A percentile compares a stretch with the other conserved stretches of the same genome.
These are phyloP conservation scores for Misopates orontium DNA, from an alignment of 257 asterid species.

Conservation along the genomic window DNA sequence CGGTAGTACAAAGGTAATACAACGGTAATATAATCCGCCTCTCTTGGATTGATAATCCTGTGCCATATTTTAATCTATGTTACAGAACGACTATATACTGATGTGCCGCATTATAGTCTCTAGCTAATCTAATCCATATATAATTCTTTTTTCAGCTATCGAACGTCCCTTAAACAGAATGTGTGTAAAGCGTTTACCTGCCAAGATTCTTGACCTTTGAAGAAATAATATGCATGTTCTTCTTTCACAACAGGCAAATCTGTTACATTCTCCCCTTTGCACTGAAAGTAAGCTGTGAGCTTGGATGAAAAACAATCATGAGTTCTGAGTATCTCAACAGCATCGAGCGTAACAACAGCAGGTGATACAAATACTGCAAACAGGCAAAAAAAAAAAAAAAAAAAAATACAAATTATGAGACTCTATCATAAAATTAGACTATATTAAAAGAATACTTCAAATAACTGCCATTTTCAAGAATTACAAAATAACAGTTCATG, in stretches of 20 bases:
- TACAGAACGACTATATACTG: too few relatives aligned
- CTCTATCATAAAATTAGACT: neutral
- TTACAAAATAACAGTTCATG: neutral
- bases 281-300: slow-evolving; percentile 57
- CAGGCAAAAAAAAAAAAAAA: slow-evolving; percentile 2
- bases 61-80: too few relatives aligned
- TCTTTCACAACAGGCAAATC: slow-evolving; percentile 67
- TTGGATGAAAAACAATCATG: slow-evolving; percentile 63
- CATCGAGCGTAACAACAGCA: slow-evolving; percentile 65
- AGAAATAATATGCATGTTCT: slow-evolving; percentile 48
- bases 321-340: slow-evolving; percentile 57
- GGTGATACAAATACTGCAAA: slow-evolving; percentile 49
- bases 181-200: slow-evolving; percentile 56
- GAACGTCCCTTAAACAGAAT: too few relatives aligned
- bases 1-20: too few relatives aligned
- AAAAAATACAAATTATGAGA: neutral
- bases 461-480: neutral
- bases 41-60: too few relatives aligned
- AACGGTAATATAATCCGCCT: too few relatives aligned
- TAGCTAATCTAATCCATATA: too few relatives aligned
- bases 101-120: too few relatives aligned
- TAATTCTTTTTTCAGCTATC: too few relatives aligned
- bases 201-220: slow-evolving; percentile 91
- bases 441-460: neutral
- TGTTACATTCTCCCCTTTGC: slow-evolving; percentile 63